These are phyloP conservation scores for Alternaria sp. DNA, from an alignment of 2,329 filamentous ascomycete genomes.

Conservation along the genomic window DNA sequence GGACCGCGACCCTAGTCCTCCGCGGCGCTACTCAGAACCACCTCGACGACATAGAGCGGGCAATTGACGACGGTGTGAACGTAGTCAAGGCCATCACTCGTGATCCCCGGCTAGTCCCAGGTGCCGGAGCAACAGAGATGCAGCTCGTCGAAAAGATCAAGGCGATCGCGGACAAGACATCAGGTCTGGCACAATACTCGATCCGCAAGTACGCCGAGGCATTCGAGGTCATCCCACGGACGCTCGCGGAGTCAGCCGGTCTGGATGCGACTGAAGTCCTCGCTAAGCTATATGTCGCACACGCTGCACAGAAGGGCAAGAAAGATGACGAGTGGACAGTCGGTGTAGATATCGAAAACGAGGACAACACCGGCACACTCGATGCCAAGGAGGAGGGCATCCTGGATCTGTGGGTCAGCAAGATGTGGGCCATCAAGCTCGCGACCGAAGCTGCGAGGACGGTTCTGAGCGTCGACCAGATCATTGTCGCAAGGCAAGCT, in stretches of 20 bases:
- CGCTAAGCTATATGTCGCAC: constrained; percentile 89
- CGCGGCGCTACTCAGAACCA: constrained; percentile 98
- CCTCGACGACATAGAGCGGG: constrained; percentile 94
- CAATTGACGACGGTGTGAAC: constrained; percentile 97
- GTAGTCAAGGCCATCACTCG: constrained; percentile 98
- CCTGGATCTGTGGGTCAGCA: constrained; percentile 87
- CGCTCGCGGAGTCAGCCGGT: constrained; percentile 91
- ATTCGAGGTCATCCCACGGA: constrained; percentile 95
- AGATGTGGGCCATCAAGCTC: constrained; percentile 96
- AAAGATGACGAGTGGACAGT: constrained; percentile 80
- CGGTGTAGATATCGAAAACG: constrained; percentile 95
- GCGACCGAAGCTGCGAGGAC: constrained; percentile 95
- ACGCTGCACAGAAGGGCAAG: constrained; percentile 67
- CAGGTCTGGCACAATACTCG: constrained; percentile 91
- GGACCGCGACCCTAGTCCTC: constrained; percentile 92
- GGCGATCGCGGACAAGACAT: constrained; percentile 88
- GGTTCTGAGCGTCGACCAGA: constrained; percentile 95
- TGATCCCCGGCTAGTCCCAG: constrained; percentile 88
- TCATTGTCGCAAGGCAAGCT: constrained; percentile 96
- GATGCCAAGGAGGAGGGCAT: constrained; percentile 90
- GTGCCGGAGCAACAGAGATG: constrained; percentile 92
- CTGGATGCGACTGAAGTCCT: constrained; percentile 97
- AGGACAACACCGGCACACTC: constrained; percentile 79
- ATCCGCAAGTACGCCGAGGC: constrained; percentile 98
- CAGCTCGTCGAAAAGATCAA: constrained; percentile 93